phyloP scores from a whole-genome alignment of 192 early-diverging fungal species.

The Dimargaris xerosporica region DNA sequence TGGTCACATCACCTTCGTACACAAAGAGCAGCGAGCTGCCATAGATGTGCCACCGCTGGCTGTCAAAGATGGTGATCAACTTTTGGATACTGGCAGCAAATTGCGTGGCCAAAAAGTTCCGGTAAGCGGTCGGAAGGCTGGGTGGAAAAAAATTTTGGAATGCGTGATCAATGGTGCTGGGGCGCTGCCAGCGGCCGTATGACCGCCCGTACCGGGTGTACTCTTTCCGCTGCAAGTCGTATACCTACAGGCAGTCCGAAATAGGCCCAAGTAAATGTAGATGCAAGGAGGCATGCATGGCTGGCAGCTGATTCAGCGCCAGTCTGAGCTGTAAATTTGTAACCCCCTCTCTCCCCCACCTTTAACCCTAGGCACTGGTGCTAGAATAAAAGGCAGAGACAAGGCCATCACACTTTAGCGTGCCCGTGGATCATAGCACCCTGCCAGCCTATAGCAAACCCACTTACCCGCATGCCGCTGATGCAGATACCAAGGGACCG shows the following conservation, averaged over 20 bases:
- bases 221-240: not conserved
- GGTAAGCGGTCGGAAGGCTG: constrained; percentile 29
- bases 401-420: constrained; percentile 13
- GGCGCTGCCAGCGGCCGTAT: constrained; percentile 27
- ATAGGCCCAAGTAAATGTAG: not conserved
- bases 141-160: constrained; percentile 43
- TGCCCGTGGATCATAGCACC: constrained; percentile 12
- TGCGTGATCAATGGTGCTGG: constrained; percentile 33
- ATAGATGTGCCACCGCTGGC: constrained; percentile 42
- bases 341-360: not conserved
- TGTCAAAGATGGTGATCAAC: constrained; percentile 32
- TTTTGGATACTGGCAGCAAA: constrained; percentile 41
- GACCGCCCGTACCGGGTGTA: not conserved
- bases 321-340: not conserved
- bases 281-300: not conserved
- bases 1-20: constrained; percentile 47
- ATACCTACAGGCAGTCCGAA: not conserved
- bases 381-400: not conserved
- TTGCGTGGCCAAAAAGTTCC: constrained; percentile 35
- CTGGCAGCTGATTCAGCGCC: not conserved
- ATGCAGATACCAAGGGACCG: constrained; percentile 45
- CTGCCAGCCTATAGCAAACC: constrained; percentile 7
- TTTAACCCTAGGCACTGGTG: not conserved
- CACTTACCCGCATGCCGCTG: constrained; percentile 50
- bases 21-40: constrained; percentile 61